Conservation (phyloP, 148 eudicot genomes). For the Amaranthus palmeri region DNA sequence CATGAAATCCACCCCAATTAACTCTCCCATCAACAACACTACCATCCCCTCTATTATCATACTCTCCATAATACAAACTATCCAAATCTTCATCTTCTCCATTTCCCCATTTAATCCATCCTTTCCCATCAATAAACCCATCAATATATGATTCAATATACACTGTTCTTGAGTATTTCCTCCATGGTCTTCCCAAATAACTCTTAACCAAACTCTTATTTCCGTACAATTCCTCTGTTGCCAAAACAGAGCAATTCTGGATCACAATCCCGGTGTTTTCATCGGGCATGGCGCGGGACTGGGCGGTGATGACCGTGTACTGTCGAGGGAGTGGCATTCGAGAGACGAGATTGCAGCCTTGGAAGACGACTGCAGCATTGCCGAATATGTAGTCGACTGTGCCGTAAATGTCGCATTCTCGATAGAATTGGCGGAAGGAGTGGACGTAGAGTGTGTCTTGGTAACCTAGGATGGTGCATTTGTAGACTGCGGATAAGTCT, state of each 20-base stretch:
- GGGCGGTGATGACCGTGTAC: constrained; percentile 76
- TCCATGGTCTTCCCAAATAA: constrained; percentile 88
- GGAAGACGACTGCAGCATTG: constrained; percentile 81
- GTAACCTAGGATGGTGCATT: constrained; percentile 64
- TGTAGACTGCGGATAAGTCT: constrained; percentile 68
- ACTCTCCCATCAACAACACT: constrained; percentile 45
- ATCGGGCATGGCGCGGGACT: constrained; percentile 52
- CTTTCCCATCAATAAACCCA: constrained; percentile 49
- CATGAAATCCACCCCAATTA: constrained; percentile 66
- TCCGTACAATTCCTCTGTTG: constrained; percentile 45
- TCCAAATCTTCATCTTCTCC: constrained; percentile 28
- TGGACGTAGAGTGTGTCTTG: constrained; percentile 95
- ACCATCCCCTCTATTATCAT: constrained; percentile 62
- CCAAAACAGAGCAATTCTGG: constrained; percentile 72
- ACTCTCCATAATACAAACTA: constrained; percentile 84
- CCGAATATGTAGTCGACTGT: constrained; percentile 91
- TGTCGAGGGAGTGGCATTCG: constrained; percentile 73
- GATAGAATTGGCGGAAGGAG: constrained; percentile 79
- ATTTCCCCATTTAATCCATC: constrained; percentile 59
- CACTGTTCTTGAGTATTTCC: constrained; percentile 56
- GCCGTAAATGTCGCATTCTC: constrained; percentile 85
- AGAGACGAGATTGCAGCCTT: constrained; percentile 65
- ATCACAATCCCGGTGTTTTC: constrained; percentile 70
- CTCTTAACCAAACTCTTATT: constrained; percentile 40
- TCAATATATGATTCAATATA: constrained; percentile 66